These are phyloP conservation scores for Coemansia interrupta DNA, from an alignment of 192 early-diverging fungal genomes.

Conservation along the genomic window DNA sequence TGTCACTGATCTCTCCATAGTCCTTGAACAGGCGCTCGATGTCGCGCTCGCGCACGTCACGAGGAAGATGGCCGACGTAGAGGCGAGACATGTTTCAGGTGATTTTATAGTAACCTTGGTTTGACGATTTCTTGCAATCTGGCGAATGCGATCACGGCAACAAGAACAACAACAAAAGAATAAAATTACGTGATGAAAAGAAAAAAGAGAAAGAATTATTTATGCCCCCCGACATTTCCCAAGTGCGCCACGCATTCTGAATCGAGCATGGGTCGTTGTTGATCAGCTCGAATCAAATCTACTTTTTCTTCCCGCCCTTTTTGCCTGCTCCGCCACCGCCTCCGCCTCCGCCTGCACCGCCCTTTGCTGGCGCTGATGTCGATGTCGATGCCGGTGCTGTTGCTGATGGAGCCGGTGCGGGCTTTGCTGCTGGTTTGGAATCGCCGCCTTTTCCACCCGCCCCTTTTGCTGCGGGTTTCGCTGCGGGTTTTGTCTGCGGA, in stretches of 20 bases:
- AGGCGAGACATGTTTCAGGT: constrained; percentile 49
- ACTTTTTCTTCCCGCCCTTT: too few relatives aligned
- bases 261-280: too few relatives aligned
- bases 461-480: not conserved
- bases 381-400: not conserved
- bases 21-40: constrained; percentile 75
- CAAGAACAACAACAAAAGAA: too few relatives aligned
- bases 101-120: too few relatives aligned
- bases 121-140: too few relatives aligned
- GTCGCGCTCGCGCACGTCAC: constrained; percentile 80
- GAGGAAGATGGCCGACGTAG: constrained; percentile 78
- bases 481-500: not conserved
- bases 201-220: not conserved
- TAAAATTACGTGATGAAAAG: not conserved
- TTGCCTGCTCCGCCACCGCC: too few relatives aligned
- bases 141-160: too few relatives aligned
- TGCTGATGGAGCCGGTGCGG: constrained; percentile 3
- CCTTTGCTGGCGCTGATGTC: too few relatives aligned
- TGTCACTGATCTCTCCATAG: constrained; percentile 79
- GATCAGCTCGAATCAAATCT: not conserved
- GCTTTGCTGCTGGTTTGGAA: not conserved
- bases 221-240: not conserved
- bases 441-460: not conserved
- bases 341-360: too few relatives aligned
- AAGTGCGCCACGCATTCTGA: too few relatives aligned